Conservation (phyloP, 2,329 filamentous ascomycete genomes). For the Ceratocystis eucalypticola region DNA sequence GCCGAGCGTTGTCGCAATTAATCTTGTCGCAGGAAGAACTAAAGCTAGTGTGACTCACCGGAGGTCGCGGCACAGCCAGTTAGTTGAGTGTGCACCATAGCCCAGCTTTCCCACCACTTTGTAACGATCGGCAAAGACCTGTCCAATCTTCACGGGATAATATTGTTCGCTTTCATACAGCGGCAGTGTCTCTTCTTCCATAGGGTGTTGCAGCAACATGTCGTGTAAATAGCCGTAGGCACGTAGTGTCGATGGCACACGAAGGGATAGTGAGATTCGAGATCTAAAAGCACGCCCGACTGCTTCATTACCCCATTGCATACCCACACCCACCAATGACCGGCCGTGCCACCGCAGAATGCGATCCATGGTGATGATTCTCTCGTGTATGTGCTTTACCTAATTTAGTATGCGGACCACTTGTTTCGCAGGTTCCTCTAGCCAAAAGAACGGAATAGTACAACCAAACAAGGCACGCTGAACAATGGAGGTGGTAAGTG, state of each 20-base stretch:
- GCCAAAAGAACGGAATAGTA: too few species aligned
- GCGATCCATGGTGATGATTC: neutral
- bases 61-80: constrained; percentile 23
- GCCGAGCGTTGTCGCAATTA: neutral
- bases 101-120: constrained; percentile 24
- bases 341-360: neutral
- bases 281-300: neutral
- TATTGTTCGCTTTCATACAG: constrained; percentile 22
- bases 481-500: too few species aligned
- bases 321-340: neutral
- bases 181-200: constrained; percentile 23
- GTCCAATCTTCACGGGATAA: constrained; percentile 22
- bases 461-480: too few species aligned
- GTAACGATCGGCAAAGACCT: constrained; percentile 22
- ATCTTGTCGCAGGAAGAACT: neutral
- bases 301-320: neutral
- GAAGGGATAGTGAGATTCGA: neutral
- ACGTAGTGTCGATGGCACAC: neutral
- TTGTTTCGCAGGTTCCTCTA: neutral
- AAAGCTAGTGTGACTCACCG: constrained; percentile 15
- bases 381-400: neutral
- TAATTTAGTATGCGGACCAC: neutral
- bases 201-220: constrained; percentile 17
- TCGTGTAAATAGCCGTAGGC: constrained; percentile 18
- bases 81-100: constrained; percentile 23